These are phyloP conservation scores for Claviceps spartinae DNA, from an alignment of 2,329 filamentous ascomycete genomes.

Conservation along the genomic window DNA sequence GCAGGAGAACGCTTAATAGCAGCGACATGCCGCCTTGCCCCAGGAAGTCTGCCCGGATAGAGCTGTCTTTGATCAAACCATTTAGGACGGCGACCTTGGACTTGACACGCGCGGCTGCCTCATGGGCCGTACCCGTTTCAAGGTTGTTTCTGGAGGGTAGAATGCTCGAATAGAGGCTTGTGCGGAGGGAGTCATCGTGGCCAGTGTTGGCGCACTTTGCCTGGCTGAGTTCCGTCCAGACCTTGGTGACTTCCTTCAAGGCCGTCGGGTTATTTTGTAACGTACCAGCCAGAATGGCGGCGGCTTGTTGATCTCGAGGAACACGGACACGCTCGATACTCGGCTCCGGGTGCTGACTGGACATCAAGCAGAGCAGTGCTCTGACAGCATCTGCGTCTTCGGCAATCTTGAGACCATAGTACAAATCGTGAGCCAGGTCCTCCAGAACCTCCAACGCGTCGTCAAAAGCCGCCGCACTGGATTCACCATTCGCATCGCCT, in stretches of 20 bases:
- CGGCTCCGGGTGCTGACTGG: conserved; percentile 15
- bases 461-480: conserved; percentile 24
- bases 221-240: conserved; percentile 30
- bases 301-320: conserved; percentile 37
- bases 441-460: conserved; percentile 43
- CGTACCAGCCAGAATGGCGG: conserved; percentile 41
- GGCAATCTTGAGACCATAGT: conserved; percentile 51
- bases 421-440: conserved; percentile 54
- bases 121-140: conserved; percentile 10
- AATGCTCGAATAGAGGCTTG: conserved; percentile 28
- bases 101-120: conserved; percentile 18
- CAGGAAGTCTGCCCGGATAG: conserved; percentile 43
- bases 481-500: conserved; percentile 18
- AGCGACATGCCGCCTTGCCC: conserved; percentile 37
- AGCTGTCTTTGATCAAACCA: conserved; percentile 40
- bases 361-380: conserved; percentile 44
- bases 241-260: conserved; percentile 33
- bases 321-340: conserved; percentile 12
- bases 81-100: conserved; percentile 37
- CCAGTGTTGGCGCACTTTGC: conserved; percentile 22
- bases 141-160: conserved; percentile 16
- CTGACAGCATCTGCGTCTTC: conserved; percentile 40
- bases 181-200: conserved; percentile 15
- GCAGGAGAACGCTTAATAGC: conserved; percentile 38
- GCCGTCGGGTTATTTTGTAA: conserved; percentile 54